Conservation (phyloP, 169 alveolate genomes). For the Babesia bigemina region DNA sequence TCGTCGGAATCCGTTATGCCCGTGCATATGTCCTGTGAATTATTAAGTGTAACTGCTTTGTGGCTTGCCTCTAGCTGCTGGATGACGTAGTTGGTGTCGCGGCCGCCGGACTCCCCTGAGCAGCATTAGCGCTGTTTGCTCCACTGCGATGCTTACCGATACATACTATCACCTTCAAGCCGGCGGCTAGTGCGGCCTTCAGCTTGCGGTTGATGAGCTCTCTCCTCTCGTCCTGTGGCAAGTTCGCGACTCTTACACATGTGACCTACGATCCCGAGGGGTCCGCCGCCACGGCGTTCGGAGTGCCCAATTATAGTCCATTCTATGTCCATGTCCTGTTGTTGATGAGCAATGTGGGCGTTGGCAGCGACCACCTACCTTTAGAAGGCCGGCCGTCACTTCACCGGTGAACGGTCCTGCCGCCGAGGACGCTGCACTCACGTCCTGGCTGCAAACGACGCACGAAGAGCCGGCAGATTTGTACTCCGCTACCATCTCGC, state of each 20-base stretch:
- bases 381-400: conserved; percentile 73
- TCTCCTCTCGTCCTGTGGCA: conserved; percentile 24
- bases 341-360: background rate
- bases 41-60: background rate
- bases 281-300: conserved; percentile 42
- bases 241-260: background rate
- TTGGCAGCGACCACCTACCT: conserved; percentile 12
- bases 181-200: conserved; percentile 21
- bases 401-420: conserved; percentile 80
- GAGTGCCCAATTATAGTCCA: conserved; percentile 64
- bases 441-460: conserved; percentile 56
- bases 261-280: conserved; percentile 17
- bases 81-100: conserved; percentile 7
- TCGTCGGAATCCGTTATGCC: conserved; percentile 19
- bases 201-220: conserved; percentile 44
- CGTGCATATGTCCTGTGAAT: conserved; percentile 16
- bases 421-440: conserved; percentile 38
- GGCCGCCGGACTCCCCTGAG: conserved; percentile 40
- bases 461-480: conserved; percentile 22
- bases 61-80: conserved; percentile 35
- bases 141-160: conserved; percentile 25
- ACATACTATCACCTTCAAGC: conserved; percentile 49
- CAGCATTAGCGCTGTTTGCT: background rate
- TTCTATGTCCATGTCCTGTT: conserved; percentile 50
- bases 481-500: conserved; percentile 44